Evolutionary conservation across 371 early-diverging fungal genomes (phyloP).

Genomic region (Syncephalis plumigaleata): DNA sequence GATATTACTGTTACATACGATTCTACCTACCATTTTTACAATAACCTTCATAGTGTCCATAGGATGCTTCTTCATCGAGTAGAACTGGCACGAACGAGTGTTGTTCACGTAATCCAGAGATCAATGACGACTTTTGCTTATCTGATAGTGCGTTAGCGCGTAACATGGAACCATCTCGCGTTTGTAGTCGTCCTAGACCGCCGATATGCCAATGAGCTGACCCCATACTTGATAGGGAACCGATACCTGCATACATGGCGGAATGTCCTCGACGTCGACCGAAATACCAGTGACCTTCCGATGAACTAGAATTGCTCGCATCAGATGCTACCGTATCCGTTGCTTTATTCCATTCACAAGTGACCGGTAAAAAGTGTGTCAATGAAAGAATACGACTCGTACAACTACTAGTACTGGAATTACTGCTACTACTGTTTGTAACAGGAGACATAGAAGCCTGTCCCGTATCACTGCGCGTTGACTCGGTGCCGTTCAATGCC

Average conservation of each 20-base stretch:
- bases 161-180: slow-evolving; percentile 14
- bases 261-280: slow-evolving; percentile 43
- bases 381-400: background rate
- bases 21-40: slow-evolving; percentile 64
- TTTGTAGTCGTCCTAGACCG: slow-evolving; percentile 37
- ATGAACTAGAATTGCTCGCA: background rate
- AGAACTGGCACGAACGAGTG: slow-evolving; percentile 58
- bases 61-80: slow-evolving; percentile 47
- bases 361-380: background rate
- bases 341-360: background rate
- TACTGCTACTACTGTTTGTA: too few species aligned
- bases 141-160: background rate
- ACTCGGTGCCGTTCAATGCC: too few species aligned
- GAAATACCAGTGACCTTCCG: slow-evolving; percentile 6
- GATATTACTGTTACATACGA: background rate
- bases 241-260: slow-evolving; percentile 58
- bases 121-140: background rate
- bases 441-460: too few species aligned
- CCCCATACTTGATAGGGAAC: slow-evolving; percentile 17
- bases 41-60: slow-evolving; percentile 75
- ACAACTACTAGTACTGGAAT: too few species aligned
- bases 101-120: slow-evolving; percentile 10
- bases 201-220: slow-evolving; percentile 42
- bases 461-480: too few species aligned
- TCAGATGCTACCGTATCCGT: background rate